Base-by-base conservation (phyloP, 371 early-diverging fungal genomes). In the Phascolomyces articulosus region DNA sequence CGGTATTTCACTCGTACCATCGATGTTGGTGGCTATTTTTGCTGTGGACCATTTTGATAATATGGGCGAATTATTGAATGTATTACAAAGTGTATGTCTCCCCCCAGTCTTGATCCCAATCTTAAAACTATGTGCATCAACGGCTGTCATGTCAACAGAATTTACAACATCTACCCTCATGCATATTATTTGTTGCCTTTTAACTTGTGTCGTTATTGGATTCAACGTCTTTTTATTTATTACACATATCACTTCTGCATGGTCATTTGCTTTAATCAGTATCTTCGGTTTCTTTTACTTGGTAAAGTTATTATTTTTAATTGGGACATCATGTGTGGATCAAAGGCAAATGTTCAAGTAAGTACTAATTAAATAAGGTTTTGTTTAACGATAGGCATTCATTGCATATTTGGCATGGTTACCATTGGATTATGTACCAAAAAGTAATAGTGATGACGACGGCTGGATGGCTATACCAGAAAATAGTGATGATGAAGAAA, bases 31-130 rank as follows among this genome's bases (percentile, higher is more conserved):
- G 2, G 88, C 87, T 38, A 60, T 91, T 26, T 70, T 88, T 24
- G 90, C 88, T 28, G 78, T 85, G 7, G 80, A 84, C 48, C 80
- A 82, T 65, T 83, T 89, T 59, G 88, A 89, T 67, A 78, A 84
- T 4, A 80, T 91, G 76, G 88, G 89, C 38, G 90, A 89, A 68
- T 73, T 88, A 11, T 66, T 89, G 31, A 89, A 91, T 68, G 90
- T 90, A 20, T 68, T 91, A 23, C 60, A 59, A 29, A 59, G 89
- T 53, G 67, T 92, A 0, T 90, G 90, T 66, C 82, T 92, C 56
- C 91, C 92, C 9, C 85, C 86, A 26, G 89, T 91, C 0, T 71
- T 92, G 8, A 84, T 91, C 38, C 92, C 92, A 18, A 77, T 92
- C n/a, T 71, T 91, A 21, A 87, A 85, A 57, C 70, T 92, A 10